Evolutionary conservation across 2,329 filamentous ascomycete species (phyloP).

Genomic region (Podosphaera xanthii): DNA sequence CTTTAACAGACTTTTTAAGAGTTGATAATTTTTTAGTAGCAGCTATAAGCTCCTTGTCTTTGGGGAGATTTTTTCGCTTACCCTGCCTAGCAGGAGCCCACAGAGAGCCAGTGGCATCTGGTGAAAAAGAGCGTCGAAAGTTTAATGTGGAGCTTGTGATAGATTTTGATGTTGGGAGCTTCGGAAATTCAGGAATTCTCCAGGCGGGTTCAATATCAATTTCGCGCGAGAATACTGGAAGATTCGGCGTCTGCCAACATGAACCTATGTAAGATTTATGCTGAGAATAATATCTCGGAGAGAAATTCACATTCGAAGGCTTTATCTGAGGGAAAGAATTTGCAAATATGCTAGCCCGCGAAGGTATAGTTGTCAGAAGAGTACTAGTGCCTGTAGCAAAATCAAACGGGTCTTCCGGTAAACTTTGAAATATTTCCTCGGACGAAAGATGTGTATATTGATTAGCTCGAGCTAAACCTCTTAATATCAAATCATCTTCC

Average conservation of each 20-base stretch:
- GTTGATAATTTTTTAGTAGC: neutral
- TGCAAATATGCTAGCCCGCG: neutral
- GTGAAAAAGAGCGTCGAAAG: conserved; percentile 11
- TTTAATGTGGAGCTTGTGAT: conserved; percentile 11
- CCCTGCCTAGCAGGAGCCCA: conserved; percentile 11
- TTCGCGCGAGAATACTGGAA: conserved; percentile 11
- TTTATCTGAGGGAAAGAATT: neutral
- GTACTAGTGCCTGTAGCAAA: neutral
- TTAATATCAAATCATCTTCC: conserved; percentile 16
- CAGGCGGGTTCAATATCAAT: conserved; percentile 11
- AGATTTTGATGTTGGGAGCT: conserved; percentile 2
- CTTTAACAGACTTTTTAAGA: no score
- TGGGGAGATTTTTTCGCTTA: neutral
- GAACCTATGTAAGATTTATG: conserved; percentile 4
- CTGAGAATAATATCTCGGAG: neutral
- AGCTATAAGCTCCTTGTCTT: conserved; percentile 1
- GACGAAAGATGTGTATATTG: conserved; percentile 7
- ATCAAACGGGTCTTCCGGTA: neutral
- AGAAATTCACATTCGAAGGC: neutral
- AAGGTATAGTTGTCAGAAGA: neutral
- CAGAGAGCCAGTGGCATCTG: conserved; percentile 9
- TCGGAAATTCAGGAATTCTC: conserved; percentile 9
- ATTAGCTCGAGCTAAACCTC: conserved; percentile 12
- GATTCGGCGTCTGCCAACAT: conserved; percentile 15
- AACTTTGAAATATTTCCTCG: conserved; percentile 1